Evolutionary conservation across 2,329 filamentous ascomycete species (phyloP).

Genomic region (Huntiella abstrusa): DNA sequence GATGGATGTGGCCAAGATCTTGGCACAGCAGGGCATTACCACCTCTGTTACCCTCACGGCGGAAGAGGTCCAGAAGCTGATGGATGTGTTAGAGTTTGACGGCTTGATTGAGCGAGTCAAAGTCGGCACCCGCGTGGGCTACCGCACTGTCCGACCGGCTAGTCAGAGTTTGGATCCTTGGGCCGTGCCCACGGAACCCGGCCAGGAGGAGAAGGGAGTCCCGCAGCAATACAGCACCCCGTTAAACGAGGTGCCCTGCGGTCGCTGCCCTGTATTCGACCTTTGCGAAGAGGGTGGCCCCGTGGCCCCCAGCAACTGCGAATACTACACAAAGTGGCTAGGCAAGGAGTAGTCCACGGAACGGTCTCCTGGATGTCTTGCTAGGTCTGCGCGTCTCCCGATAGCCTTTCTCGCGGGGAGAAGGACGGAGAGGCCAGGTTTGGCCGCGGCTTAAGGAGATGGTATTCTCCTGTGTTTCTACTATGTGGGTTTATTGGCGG

Average conservation of each 20-base stretch:
- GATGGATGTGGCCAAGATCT: constrained; percentile 53
- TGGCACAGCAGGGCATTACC: constrained; percentile 51
- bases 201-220: constrained; percentile 19
- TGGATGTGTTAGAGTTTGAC: constrained; percentile 80
- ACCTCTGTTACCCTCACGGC: constrained; percentile 52
- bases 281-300: constrained; percentile 81
- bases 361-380: constrained; percentile 1
- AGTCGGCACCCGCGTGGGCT: constrained; percentile 30
- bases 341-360: constrained; percentile 21
- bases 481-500: neutral
- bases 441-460: neutral
- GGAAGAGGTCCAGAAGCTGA: constrained; percentile 63
- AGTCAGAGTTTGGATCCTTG: constrained; percentile 25
- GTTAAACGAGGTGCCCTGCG: constrained; percentile 77
- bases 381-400: neutral
- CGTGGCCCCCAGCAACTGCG: constrained; percentile 75
- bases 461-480: constrained; percentile 3
- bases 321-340: constrained; percentile 81
- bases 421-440: neutral
- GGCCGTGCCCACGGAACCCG: constrained; percentile 16
- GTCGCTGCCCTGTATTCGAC: constrained; percentile 80
- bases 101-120: constrained; percentile 54
- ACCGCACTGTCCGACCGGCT: constrained; percentile 31
- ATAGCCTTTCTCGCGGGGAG: neutral
- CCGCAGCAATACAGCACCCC: constrained; percentile 41